Percentiles rank a stretch among this genome's conserved stretches.
Evolutionary conservation across 2,329 filamentous ascomycete species (phyloP).

Genomic region (Exophiala lecanii-corni): DNA sequence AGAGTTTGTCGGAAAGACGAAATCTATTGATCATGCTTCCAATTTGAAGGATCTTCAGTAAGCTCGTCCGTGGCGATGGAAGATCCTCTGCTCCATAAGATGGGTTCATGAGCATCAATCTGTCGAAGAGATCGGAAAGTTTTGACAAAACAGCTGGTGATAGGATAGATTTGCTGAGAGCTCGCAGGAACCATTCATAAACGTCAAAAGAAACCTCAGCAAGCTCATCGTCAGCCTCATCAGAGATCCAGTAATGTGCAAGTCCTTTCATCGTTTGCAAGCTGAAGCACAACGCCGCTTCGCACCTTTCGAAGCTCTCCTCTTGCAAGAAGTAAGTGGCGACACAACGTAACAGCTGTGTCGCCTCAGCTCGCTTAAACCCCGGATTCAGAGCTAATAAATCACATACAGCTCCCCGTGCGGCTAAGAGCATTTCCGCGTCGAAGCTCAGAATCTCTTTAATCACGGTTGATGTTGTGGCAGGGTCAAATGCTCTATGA

Average conservation of each 20-base stretch:
- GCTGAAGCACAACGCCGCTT: conserved; percentile 64
- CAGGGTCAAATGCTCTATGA: conserved; percentile 8
- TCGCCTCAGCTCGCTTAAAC: conserved; percentile 31
- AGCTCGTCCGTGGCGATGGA: conserved; percentile 62
- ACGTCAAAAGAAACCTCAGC: conserved; percentile 66
- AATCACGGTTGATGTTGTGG: conserved; percentile 8
- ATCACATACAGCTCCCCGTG: conserved; percentile 14
- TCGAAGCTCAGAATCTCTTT: conserved; percentile 19
- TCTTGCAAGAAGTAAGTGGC: conserved; percentile 47
- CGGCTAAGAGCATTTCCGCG: conserved; percentile 13
- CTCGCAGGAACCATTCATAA: conserved; percentile 71
- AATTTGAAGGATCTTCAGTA: conserved; percentile 67
- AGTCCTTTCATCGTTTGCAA: conserved; percentile 65
- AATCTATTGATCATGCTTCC: conserved; percentile 71
- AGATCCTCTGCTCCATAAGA: conserved; percentile 61
- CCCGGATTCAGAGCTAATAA: conserved; percentile 13
- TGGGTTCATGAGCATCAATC: conserved; percentile 62
- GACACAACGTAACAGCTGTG: conserved; percentile 44
- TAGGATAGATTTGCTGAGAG: conserved; percentile 62
- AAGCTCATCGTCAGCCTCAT: conserved; percentile 53
- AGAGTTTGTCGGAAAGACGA: conserved; percentile 63
- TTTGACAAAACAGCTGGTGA: conserved; percentile 65
- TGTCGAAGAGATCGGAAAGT: conserved; percentile 65
- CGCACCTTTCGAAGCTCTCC: conserved; percentile 65
- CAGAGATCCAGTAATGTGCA: conserved; percentile 57